These are phyloP conservation scores for Gnomoniopsis smithogilvyi DNA, from an alignment of 2,329 filamentous ascomycete genomes.

Conservation along the genomic window DNA sequence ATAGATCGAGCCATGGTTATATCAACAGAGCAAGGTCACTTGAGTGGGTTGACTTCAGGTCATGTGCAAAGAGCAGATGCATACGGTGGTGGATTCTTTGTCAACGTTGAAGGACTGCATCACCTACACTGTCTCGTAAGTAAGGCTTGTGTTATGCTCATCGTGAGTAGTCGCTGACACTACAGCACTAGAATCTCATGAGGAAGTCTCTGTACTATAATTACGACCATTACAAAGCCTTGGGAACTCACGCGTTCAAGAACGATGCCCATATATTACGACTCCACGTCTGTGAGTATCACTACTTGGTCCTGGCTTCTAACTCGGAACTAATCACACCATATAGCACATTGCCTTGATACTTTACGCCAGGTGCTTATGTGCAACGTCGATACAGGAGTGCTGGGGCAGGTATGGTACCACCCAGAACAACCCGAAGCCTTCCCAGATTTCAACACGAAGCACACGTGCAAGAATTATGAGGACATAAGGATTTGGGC, in stretches of 20 bases:
- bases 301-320: neutral
- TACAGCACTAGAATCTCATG: slow-evolving; percentile 47
- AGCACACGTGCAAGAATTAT: slow-evolving; percentile 47
- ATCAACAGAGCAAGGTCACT: slow-evolving; percentile 44
- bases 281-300: slow-evolving; percentile 52
- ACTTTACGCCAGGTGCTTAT: slow-evolving; percentile 60
- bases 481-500: slow-evolving; percentile 43
- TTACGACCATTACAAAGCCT: slow-evolving; percentile 51
- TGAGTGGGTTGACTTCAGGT: slow-evolving; percentile 47
- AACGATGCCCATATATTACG: slow-evolving; percentile 54
- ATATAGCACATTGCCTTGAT: slow-evolving; percentile 57
- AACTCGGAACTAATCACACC: no score
- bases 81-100: slow-evolving; percentile 57
- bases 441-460: slow-evolving; percentile 61
- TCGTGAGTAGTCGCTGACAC: neutral
- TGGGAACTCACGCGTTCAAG: slow-evolving; percentile 49
- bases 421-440: slow-evolving; percentile 40
- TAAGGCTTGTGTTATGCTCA: neutral
- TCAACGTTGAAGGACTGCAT: slow-evolving; percentile 55
- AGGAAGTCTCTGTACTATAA: slow-evolving; percentile 59
- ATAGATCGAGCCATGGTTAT: slow-evolving; percentile 33
- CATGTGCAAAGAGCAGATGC: slow-evolving; percentile 53
- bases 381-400: slow-evolving; percentile 58
- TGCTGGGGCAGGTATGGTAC: slow-evolving; percentile 61
- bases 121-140: slow-evolving; percentile 56